phyloP scores from a whole-genome alignment of 306 rosid species.

The Astragalus membranaceus region DNA sequence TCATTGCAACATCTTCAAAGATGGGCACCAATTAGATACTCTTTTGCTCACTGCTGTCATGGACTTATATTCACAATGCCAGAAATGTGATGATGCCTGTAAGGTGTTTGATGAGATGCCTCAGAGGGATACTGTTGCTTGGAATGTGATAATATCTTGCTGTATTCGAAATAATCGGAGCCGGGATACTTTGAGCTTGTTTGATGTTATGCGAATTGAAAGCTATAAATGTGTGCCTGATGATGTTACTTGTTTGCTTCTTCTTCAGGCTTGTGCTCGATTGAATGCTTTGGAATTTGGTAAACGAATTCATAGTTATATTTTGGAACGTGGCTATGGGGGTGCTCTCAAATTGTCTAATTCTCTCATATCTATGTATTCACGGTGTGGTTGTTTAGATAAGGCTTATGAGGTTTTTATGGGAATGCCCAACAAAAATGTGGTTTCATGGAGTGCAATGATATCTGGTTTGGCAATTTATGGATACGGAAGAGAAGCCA shows the following conservation, averaged over 20 bases:
- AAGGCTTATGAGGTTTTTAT: slow-evolving; percentile 67
- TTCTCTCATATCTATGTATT: slow-evolving; percentile 75
- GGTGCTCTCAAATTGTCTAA: slow-evolving; percentile 41
- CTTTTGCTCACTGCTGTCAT: slow-evolving; percentile 60
- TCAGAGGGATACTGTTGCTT: slow-evolving; percentile 60
- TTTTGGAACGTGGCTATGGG: slow-evolving; percentile 46
- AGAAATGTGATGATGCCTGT: slow-evolving; percentile 43
- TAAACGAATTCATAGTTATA: slow-evolving; percentile 49
- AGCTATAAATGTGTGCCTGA: slow-evolving; percentile 48
- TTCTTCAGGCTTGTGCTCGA: slow-evolving; percentile 77
- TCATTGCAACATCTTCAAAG: slow-evolving; percentile 56
- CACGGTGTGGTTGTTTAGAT: slow-evolving; percentile 69
- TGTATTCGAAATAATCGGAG: slow-evolving; percentile 51
- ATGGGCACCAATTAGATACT: slow-evolving; percentile 59
- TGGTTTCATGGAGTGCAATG: slow-evolving; percentile 87
- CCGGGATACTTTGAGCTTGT: slow-evolving; percentile 63
- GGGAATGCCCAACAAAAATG: slow-evolving; percentile 39
- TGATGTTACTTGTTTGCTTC: slow-evolving; percentile 71
- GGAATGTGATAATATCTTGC: slow-evolving; percentile 88
- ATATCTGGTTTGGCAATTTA: slow-evolving; percentile 79
- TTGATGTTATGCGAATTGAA: slow-evolving; percentile 60
- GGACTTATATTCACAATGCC: slow-evolving; percentile 61
- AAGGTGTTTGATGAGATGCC: slow-evolving; percentile 70
- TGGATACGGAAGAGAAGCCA: slow-evolving; percentile 69
- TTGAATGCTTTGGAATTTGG: slow-evolving; percentile 69